Evolutionary conservation across 371 early-diverging fungal genomes (phyloP).

Genomic region (Mortierella sp.): DNA sequence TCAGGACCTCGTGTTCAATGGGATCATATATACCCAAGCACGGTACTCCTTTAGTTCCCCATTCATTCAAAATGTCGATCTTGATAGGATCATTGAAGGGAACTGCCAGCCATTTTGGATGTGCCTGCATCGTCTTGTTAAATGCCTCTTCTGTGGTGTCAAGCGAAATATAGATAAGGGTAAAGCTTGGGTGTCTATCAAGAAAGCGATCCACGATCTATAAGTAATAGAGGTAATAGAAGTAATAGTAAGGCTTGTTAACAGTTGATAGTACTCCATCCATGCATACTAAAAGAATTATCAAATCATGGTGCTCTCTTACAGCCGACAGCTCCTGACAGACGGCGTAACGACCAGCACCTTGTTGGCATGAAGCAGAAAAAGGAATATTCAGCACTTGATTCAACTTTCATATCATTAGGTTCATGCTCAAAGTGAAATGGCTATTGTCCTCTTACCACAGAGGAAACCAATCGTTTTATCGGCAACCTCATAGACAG

Average conservation of each 20-base stretch:
- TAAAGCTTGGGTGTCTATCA: conserved; percentile 39
- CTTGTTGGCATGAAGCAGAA: conserved; percentile 4
- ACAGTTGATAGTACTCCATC: background rate
- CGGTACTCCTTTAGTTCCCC: conserved; percentile 47
- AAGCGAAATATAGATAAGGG: conserved; percentile 40
- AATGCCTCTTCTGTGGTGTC: conserved; percentile 30
- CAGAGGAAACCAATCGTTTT: conserved; percentile 52
- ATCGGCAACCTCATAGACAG: conserved; percentile 51
- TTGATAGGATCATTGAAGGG: conserved; percentile 44
- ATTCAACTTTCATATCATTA: background rate
- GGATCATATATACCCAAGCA: conserved; percentile 50
- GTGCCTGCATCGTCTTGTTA: conserved; percentile 38
- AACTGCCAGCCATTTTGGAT: conserved; percentile 48
- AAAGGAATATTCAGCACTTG: background rate
- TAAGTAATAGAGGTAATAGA: background rate
- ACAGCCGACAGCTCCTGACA: conserved; percentile 45
- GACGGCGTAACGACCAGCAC: conserved; percentile 48
- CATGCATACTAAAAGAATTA: background rate
- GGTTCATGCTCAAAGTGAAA: background rate
- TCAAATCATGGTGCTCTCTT: background rate
- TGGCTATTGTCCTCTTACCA: conserved; percentile 23
- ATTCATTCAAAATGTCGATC: conserved; percentile 43
- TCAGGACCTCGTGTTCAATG: conserved; percentile 43
- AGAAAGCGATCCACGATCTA: conserved; percentile 42
- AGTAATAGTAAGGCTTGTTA: no score